phyloP scores from a whole-genome alignment of 83 land plant species.

The Isoetes engelmannii region DNA sequence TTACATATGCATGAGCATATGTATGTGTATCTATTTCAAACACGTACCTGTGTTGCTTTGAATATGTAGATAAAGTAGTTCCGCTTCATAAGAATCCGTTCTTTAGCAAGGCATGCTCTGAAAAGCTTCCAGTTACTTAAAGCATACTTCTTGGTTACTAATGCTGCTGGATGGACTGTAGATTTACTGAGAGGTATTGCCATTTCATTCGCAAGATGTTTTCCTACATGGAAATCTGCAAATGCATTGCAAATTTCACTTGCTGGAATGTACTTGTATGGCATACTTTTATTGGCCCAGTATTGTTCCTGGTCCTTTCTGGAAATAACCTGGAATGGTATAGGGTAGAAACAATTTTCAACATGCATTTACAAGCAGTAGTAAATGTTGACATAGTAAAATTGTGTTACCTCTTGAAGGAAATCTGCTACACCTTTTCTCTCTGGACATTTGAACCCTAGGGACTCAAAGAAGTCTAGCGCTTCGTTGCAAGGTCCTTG shows the following conservation, averaged over 20 bases:
- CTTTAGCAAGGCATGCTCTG: too few relatives aligned
- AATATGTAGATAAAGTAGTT: too few relatives aligned
- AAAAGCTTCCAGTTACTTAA: too few relatives aligned
- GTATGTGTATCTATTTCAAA: too few relatives aligned
- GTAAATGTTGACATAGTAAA: too few relatives aligned
- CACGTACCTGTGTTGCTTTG: too few relatives aligned
- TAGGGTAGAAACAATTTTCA: neutral
- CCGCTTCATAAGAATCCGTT: too few relatives aligned
- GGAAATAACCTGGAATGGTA: constrained; percentile 5
- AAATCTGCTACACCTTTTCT: neutral
- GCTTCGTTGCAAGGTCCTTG: neutral
- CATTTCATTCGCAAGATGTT: neutral
- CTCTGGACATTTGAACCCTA: constrained; percentile 2
- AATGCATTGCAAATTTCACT: neutral
- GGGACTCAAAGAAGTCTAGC: neutral
- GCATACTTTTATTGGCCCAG: neutral
- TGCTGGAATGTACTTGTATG: neutral
- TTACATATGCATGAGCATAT: too few relatives aligned
- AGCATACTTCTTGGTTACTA: too few relatives aligned
- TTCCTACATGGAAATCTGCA: neutral
- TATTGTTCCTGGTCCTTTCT: constrained; percentile 6
- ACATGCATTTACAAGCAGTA: too few relatives aligned
- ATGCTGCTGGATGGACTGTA: neutral
- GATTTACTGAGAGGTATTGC: neutral
- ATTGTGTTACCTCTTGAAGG: neutral